These are phyloP conservation scores for Clathrus columnatus DNA, from an alignment of 768 basidiomycete species.

Conservation along the genomic window DNA sequence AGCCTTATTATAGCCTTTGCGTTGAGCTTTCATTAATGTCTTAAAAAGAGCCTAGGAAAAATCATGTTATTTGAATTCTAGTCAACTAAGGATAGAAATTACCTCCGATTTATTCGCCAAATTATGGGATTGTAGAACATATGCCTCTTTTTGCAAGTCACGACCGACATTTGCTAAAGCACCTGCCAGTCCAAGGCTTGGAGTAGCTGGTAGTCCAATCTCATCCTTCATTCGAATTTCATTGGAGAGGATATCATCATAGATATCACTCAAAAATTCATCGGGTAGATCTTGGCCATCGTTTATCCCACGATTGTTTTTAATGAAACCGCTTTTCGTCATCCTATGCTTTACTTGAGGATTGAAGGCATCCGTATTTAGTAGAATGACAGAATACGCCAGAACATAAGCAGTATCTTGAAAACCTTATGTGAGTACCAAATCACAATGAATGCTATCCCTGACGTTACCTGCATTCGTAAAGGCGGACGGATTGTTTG, in stretches of 20 bases:
- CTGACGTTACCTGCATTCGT: conserved; percentile 77
- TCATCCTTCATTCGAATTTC: conserved; percentile 99
- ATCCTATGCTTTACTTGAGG: conserved; percentile 92
- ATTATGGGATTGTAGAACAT: conserved; percentile 88
- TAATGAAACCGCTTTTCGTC: conserved; percentile 85
- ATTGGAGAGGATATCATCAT: conserved; percentile 82
- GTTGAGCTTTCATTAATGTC: conserved; percentile 86
- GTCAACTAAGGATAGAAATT: conserved; percentile 15
- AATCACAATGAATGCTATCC: background rate
- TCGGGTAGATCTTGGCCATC: conserved; percentile 84
- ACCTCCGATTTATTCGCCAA: conserved; percentile 98
- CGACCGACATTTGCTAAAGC: conserved; percentile 85
- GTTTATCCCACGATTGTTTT: conserved; percentile 96
- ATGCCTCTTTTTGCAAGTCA: conserved; percentile 93
- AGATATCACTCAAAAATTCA: conserved; percentile 68
- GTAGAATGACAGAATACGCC: conserved; percentile 89
- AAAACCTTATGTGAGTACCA: background rate
- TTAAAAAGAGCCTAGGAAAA: conserved; percentile 70
- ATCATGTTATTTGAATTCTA: conserved; percentile 13
- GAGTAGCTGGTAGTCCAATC: conserved; percentile 50
- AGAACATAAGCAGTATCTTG: conserved; percentile 89
- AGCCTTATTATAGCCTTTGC: conserved; percentile 59
- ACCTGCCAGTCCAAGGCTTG: conserved; percentile 57
- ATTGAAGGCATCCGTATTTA: conserved; percentile 96
- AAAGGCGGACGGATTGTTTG: conserved; percentile 76